These are phyloP conservation scores for Sextonia rubra DNA, from an alignment of 164 flowering plant species.

Conservation along the genomic window DNA sequence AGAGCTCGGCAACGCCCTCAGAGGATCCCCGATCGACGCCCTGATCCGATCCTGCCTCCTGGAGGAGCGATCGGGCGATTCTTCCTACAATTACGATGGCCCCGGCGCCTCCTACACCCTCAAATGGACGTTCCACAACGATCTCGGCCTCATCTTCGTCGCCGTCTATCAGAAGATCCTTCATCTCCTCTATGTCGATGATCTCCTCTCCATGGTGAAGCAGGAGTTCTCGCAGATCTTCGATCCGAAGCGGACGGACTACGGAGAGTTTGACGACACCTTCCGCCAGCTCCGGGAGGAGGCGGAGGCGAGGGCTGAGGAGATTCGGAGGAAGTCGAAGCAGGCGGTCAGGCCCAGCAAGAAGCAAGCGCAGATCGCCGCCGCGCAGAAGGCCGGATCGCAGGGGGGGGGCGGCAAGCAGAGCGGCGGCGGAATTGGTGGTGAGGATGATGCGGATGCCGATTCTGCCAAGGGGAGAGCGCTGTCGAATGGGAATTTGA, in stretches of 20 bases:
- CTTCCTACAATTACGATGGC: constrained; percentile 74
- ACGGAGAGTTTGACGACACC: constrained; percentile 75
- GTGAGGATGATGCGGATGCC: constrained; percentile 54
- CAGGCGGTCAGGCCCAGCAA: constrained; percentile 38
- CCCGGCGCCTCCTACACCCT: constrained; percentile 82
- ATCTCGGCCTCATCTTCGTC: constrained; percentile 92
- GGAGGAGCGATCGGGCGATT: constrained; percentile 89
- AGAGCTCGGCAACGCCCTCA: constrained; percentile 84
- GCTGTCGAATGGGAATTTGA: constrained; percentile 54
- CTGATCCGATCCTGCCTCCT: constrained; percentile 87
- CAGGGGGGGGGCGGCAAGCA: constrained; percentile 48
- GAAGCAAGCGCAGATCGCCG: constrained; percentile 14
- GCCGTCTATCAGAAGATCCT: constrained; percentile 86
- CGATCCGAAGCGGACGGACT: constrained; percentile 63
- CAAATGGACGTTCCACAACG: constrained; percentile 93
- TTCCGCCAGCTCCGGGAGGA: constrained; percentile 81
- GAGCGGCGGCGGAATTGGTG: constrained; percentile 29
- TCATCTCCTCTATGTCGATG: constrained; percentile 88
- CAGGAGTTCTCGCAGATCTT: constrained; percentile 67
- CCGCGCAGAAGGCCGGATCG: constrained; percentile 26
- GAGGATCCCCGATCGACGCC: constrained; percentile 90
- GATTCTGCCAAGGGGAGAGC: constrained; percentile 32
- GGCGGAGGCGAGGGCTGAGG: constrained; percentile 86
- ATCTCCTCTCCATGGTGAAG: constrained; percentile 77
- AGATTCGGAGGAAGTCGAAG: constrained; percentile 68